Percentiles rank a stretch among this genome's conserved stretches.
Conservation (phyloP, 305 asterid genomes). For the Monarda citriodora region DNA sequence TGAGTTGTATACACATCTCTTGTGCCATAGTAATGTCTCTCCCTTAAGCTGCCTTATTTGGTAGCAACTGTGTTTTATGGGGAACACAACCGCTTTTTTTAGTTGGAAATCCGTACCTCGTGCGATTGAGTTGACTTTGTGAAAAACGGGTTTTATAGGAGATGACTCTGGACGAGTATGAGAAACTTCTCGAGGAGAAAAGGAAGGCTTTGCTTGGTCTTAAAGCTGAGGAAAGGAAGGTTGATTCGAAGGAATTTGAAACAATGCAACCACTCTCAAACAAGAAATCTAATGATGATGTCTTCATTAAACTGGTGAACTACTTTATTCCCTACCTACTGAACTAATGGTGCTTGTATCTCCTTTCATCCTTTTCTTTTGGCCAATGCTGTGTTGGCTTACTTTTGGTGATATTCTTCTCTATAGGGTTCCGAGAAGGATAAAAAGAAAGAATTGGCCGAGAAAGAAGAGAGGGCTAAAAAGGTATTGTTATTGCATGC, state of each 20-base stretch:
- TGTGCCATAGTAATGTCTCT: background rate
- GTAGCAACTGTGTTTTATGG: background rate
- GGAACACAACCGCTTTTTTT: background rate
- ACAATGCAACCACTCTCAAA: slow-evolving; percentile 82
- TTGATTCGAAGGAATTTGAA: slow-evolving; percentile 71
- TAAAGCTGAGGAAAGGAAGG: slow-evolving; percentile 82
- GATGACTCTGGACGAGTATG: slow-evolving; percentile 95
- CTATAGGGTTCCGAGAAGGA: slow-evolving; percentile 89
- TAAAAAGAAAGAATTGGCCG: slow-evolving; percentile 74
- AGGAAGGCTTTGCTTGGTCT: slow-evolving; percentile 70
- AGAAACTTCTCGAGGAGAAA: slow-evolving; percentile 85
- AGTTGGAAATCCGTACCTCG: too few species aligned
- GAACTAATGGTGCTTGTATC: background rate
- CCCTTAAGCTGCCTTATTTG: background rate
- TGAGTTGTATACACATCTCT: background rate
- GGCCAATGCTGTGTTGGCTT: background rate
- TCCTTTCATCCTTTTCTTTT: background rate
- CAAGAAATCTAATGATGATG: slow-evolving; percentile 72
- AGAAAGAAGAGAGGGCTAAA: slow-evolving; percentile 86
- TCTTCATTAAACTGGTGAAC: slow-evolving; percentile 84
- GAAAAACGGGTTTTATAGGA: slow-evolving; percentile 39
- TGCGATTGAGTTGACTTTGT: slow-evolving; percentile 3
- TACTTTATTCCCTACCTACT: slow-evolving; percentile 6
- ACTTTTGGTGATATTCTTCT: too few species aligned
- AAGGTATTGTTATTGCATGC: slow-evolving; percentile 10